Percentiles rank a stretch among this genome's conserved stretches.
phyloP scores from a whole-genome alignment of 192 early-diverging fungal species.

The Podila verticillata region DNA sequence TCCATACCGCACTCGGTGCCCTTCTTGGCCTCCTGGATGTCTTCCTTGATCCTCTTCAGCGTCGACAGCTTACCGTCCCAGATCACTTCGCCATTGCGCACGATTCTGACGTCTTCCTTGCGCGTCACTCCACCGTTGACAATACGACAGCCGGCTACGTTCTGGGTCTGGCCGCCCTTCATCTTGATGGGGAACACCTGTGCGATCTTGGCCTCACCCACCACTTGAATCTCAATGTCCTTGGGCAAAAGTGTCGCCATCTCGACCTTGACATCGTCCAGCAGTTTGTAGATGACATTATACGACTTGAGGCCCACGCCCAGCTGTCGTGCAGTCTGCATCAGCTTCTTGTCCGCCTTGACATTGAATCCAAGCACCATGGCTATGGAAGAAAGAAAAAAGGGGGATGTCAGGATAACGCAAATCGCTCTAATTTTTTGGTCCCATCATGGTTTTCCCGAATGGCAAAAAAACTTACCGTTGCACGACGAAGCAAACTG shows the following conservation, averaged over 20 bases:
- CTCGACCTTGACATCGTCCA: constrained; percentile 88
- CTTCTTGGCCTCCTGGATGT: constrained; percentile 89
- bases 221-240: constrained; percentile 76
- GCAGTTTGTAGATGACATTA: constrained; percentile 92
- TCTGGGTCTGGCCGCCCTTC: constrained; percentile 76
- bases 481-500: constrained; percentile 69
- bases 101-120: constrained; percentile 68
- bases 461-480: constrained; percentile 11
- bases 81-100: constrained; percentile 73
- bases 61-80: constrained; percentile 82
- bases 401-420: neutral
- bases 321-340: constrained; percentile 64
- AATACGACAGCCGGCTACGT: constrained; percentile 87
- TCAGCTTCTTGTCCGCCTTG: constrained; percentile 80
- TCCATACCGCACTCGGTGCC: constrained; percentile 96
- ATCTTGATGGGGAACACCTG: constrained; percentile 86
- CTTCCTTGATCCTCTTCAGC: constrained; percentile 90
- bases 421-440: neutral
- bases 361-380: constrained; percentile 90
- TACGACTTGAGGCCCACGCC: constrained; percentile 75
- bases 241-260: constrained; percentile 83
- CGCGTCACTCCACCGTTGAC: constrained; percentile 76
- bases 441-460: neutral
- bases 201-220: constrained; percentile 88
- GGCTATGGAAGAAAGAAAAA: constrained; percentile 41